Evolutionary conservation across 208 protist genomes (phyloP), one percentile per base, ranked within the genome.

Genomic region (Crithidia bombi): DNA sequence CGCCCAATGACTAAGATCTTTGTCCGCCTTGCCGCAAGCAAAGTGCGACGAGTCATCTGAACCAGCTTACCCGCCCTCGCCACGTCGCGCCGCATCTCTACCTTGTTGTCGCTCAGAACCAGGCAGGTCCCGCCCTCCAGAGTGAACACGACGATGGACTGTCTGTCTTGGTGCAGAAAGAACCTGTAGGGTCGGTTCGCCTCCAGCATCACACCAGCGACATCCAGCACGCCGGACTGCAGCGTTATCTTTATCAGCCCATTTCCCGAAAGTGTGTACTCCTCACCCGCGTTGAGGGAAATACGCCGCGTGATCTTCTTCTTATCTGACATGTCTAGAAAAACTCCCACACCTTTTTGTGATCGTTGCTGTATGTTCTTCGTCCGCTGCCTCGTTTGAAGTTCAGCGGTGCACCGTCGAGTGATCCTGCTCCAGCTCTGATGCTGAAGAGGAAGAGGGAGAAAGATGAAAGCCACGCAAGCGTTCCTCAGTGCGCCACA

Each of bases 1-100:
- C 79, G 50, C 3, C 90, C 88, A 56, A 96, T 79, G 19, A 96
- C 90, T 3, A 93, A 75, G 26, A 93, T 79, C n/a, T 78, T 85
- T 7, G 75, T 70, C 21, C 52, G 66, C 33, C 59, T 68, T 5
- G 58, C 62, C 21, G 64, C 58, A 23, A 82, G 43, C 32, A 93
- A 44, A 7, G 78, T 83, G 21, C 87, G 81, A 19, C 78, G 82
- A 17, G 78, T 86, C 33, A 93, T 75, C 62, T 92, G 86, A 33
- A 85, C 79, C 56, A 95, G 72, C 32, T 73, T 28, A 3, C 79
- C 78, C 35, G 81, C 67, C 21, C 79, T 64, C 17, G 85, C 69
- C 38, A 69, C 75, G 12, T 73, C 55, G 10, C 69, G 72, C 28
- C 67, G 64, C 3, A 81, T 74, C 15, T 85, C 75, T 5, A 93